Base-by-base conservation (phyloP, 176 grass and related monocot genomes). In the Hyparrhenia diplandra region DNA sequence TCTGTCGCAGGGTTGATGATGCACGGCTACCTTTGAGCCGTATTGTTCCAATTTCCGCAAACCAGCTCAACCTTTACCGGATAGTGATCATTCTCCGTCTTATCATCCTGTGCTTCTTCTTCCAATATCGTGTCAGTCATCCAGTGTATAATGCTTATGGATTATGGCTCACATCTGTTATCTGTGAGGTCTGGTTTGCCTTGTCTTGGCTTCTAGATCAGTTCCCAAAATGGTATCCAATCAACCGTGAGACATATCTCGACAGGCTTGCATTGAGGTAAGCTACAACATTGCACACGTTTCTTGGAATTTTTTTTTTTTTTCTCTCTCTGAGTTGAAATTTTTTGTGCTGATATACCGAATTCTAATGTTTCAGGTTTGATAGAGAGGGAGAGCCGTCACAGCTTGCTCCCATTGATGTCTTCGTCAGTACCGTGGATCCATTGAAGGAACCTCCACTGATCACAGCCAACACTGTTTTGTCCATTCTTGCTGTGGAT, bases 191-290 rank as follows among this genome's bases (percentile, higher is more conserved):
- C 80, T 99, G 97, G 97, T 99, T 99, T 91, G 97, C 97, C 29
- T 86, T 99, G 66, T 99, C 97, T 74, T 99, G 97, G 97, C 93
- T 99, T 80, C 93, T 99, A 24, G 97, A 99, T 87, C 97, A 99
- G 59, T 99, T 99, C 79, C 96, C 96, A 35, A 99, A 99, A 85
- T 99, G 97, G 97, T 84, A 93, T 69, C 97, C 97, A 43, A 91
- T 95, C 82, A 99, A 99, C 51, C 90, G 93, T 45, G 97, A 99
- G 85, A 99, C 97, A 60, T 99, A 93, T 54, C 90, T 99, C 83
- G 97, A 99, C 70, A 88, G 97, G 64, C 97, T 99, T 89, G 87
- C 97, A 55, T 85, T 99, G 80, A 99, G 97, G 97, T 99, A 78
- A 62, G 47, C 55, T 60, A 29, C 18, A 29, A 73, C 1, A 29